Evolutionary conservation across 257 asterid genomes (phyloP), one percentile per base, ranked within the genome.

Genomic region (Solanum pennellii): DNA sequence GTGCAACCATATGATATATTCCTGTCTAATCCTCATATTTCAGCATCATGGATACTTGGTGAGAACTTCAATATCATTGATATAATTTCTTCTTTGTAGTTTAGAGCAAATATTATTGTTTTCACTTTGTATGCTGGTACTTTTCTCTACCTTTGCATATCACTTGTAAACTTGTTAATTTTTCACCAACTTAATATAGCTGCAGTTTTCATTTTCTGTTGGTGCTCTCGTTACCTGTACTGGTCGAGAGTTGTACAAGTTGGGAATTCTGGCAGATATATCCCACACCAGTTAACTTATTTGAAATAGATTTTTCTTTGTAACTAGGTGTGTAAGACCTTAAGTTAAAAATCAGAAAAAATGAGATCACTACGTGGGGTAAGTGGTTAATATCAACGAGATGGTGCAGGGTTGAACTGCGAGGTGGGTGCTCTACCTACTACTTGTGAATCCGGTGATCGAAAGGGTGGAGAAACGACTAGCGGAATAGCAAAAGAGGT

Each of bases 1-100:
- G 96, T 93, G 91, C 98, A 90, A 87, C 98, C 98, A 10, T 96
- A 94, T 90, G 98, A 96, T 84, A 41, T 93, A 14, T 89, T 96
- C 72, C 89, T 96, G 88, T 94, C 98, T 37, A 92, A 88, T 87
- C 98, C 98, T 83, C 98, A 94, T 88, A 86, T 96, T 86, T 94
- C 98, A 41, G 95, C 95, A 52, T 91, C 98, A 4, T 90, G 92
- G 45, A 87, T 89, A 71, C 88, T 96, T 91, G 98, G 98, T 95
- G 90, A 92, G 87, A 75, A 71, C 83, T 45, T 65, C 29, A 49
- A 83, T 39, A 76, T 25, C n/a, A 21, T 39, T 83, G 11, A 16
- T 72, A 27, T 56, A 68, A 37, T 74, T 37, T 74, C 82, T 74
- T 74, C 31, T 39, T 72, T 74, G 42, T 74, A 74, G 7, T 33